Base-by-base conservation (phyloP, 106 monocot species). In the Alisma plantagoaquatica region DNA sequence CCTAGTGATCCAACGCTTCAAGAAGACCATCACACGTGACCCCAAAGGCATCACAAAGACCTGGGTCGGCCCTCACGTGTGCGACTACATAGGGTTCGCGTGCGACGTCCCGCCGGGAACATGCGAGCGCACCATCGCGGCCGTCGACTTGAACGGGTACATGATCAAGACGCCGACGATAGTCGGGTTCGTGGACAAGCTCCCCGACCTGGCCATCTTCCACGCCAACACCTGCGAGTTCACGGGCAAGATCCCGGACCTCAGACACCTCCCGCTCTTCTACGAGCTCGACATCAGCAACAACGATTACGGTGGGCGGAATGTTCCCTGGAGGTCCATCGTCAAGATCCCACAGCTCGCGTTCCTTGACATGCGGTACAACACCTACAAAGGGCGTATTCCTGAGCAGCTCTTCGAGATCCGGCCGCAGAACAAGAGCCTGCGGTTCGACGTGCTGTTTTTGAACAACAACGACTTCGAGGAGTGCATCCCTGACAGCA, bases 251-350 rank as follows among this genome's bases (percentile, higher is more conserved):
- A 57, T 82, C 44, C 82, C 82, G 3, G 52, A 70, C 47, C 73
- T 82, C 56, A 46, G 51, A 46, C 0, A 29, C 31, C 70, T 82
- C 33, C 57, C 8, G 0, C 74, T 25, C 73, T 30, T 85, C 70
- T 85, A 66, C 73, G 85, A 85, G 66, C 70, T 85, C 35, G 85
- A 85, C 60, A 12, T 85, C 50, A 76, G 76, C 56, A 85, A 76
- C 73, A 85, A 85, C 63, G 2, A 14, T 10, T 9, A 46, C 21
- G 16, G 31, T 1, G 43, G 63, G 57, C 38, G 31, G 27, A 80
- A 80, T 10, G 10, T 16, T 8, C 29, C 47, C 46, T 46, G 46
- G 0, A 7, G 1, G n/a, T 3, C 16, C 1, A 46, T 60, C 32
- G 18, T 43, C 46, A 0, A 1, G 25, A 12, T 57, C 21, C 8